Evolutionary conservation across 495 filamentous ascomycete genomes (phyloP).

Genomic region (Beverwykella pulmonaria): DNA sequence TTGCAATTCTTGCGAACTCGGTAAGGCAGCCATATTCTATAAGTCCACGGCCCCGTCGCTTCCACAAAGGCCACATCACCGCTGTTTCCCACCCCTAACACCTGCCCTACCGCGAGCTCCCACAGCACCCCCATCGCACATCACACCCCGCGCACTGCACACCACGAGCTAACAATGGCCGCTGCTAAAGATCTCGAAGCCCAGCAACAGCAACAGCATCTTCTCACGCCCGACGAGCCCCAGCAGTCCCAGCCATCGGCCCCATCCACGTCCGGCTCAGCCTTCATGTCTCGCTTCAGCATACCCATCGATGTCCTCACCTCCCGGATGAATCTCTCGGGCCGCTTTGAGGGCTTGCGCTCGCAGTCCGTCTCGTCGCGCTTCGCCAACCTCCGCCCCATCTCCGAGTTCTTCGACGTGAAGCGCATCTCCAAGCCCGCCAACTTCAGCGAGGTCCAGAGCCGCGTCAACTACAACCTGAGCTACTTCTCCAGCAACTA

Average conservation of each 20-base stretch:
- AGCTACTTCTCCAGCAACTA: conserved; percentile 99
- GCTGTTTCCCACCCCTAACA: not conserved
- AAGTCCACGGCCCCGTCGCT: not conserved
- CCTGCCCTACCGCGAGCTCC: not conserved
- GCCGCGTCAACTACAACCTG: conserved; percentile 95
- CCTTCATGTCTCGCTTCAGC: conserved; percentile 78
- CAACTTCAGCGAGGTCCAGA: conserved; percentile 89
- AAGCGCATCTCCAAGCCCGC: conserved; percentile 92
- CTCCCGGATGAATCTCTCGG: conserved; percentile 79
- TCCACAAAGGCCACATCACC: conserved; percentile 18
- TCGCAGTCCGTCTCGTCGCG: conserved; percentile 73
- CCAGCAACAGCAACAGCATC: conserved; percentile 26
- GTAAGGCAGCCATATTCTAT: conserved; percentile 28
- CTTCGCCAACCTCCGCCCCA: conserved; percentile 88
- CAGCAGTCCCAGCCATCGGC: not conserved
- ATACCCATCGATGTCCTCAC: conserved; percentile 90
- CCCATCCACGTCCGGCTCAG: not conserved
- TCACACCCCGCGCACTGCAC: not conserved
- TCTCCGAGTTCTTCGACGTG: conserved; percentile 92
- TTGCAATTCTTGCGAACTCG: not conserved
- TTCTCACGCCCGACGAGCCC: conserved; percentile 11
- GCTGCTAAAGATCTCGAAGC: conserved; percentile 29
- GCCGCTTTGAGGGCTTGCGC: conserved; percentile 76
- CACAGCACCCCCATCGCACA: not conserved
- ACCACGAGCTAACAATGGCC: conserved; percentile 29